phyloP scores from a whole-genome alignment of 768 basidiomycete species.

The Pleurotus tuber-regium region DNA sequence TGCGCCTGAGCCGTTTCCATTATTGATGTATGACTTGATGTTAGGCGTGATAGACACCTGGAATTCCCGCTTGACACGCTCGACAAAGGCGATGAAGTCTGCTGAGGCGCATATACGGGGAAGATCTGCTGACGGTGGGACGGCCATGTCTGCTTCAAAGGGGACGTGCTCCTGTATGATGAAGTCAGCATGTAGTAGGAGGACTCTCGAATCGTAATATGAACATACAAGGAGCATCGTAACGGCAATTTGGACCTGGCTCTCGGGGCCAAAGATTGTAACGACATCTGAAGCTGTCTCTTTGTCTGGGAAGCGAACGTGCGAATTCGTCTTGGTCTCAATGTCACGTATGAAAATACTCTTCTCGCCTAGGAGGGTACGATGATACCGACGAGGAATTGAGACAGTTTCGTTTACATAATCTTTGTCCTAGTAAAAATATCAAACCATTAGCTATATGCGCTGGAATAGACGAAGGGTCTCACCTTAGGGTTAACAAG shows the following conservation, averaged over 20 bases:
- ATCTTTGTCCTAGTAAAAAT: slow-evolving; percentile 78
- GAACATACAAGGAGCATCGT: slow-evolving; percentile 88
- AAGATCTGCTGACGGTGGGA: slow-evolving; percentile 82
- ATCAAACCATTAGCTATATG: no score
- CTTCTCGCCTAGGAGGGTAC: slow-evolving; percentile 93
- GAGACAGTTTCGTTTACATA: slow-evolving; percentile 91
- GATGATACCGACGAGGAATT: slow-evolving; percentile 93
- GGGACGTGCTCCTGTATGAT: slow-evolving; percentile 83
- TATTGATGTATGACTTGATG: slow-evolving; percentile 54
- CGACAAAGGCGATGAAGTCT: slow-evolving; percentile 86
- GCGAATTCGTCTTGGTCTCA: slow-evolving; percentile 93
- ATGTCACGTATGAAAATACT: slow-evolving; percentile 97
- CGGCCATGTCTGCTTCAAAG: slow-evolving; percentile 92
- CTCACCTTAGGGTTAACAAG: slow-evolving; percentile 92
- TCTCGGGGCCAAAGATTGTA: slow-evolving; percentile 95
- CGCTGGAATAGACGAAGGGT: not conserved
- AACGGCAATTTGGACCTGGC: slow-evolving; percentile 93
- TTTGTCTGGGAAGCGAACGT: slow-evolving; percentile 90
- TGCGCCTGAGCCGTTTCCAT: slow-evolving; percentile 41
- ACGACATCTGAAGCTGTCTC: slow-evolving; percentile 93
- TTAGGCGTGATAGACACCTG: slow-evolving; percentile 89
- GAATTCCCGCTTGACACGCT: slow-evolving; percentile 89
- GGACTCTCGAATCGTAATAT: no score
- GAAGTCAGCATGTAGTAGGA: slow-evolving; percentile 9
- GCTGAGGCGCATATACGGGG: slow-evolving; percentile 68